Percentiles rank a stretch among this genome's conserved stretches.
These are phyloP conservation scores for Salix udensis DNA, from an alignment of 345 rosid species.

Conservation along the genomic window DNA sequence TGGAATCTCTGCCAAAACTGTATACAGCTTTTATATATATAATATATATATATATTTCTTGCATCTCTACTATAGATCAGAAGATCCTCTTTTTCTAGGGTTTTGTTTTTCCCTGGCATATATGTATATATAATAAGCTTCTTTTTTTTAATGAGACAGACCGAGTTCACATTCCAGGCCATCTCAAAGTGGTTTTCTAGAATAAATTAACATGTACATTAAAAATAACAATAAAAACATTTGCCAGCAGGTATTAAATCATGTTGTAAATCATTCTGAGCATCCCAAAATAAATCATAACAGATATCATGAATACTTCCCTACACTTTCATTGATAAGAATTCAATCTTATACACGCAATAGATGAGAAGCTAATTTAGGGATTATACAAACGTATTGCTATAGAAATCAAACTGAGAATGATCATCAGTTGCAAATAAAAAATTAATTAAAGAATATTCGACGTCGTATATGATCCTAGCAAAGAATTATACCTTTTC, in stretches of 20 bases:
- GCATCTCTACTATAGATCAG: neutral
- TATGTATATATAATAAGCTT: neutral
- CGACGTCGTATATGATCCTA: neutral
- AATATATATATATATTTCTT: neutral
- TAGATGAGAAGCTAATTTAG: no score
- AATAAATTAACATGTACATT: neutral
- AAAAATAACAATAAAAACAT: neutral
- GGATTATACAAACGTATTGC: no score
- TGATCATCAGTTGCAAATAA: no score
- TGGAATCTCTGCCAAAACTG: neutral
- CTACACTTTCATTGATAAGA: no score
- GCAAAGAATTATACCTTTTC: neutral
- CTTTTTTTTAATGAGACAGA: neutral
- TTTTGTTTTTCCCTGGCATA: neutral
- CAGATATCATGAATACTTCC: no score
- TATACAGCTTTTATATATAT: conserved; percentile 2
- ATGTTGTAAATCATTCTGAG: no score
- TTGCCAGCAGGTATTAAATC: no score
- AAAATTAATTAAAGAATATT: no score
- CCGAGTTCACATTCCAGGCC: neutral
- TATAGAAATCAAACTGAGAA: no score
- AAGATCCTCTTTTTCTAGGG: neutral
- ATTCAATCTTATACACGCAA: no score
- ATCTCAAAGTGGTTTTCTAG: neutral
- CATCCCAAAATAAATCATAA: neutral